Evolutionary conservation across 2,329 filamentous ascomycete species (phyloP), one percentile per base, ranked within the genome.

Genomic region (Aspergillus luchuensis): DNA sequence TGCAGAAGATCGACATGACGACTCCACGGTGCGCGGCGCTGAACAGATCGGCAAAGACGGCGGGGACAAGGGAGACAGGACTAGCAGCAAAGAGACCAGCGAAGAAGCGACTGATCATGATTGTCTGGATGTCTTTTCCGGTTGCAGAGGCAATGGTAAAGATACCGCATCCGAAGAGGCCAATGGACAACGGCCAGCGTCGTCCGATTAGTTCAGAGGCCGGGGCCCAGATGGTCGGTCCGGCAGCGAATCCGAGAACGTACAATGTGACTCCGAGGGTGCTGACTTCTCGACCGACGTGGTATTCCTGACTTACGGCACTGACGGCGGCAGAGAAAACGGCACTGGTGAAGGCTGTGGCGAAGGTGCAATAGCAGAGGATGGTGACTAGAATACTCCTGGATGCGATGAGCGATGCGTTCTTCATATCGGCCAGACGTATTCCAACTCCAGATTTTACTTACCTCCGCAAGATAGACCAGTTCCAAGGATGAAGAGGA

Each of bases 281-380:
- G 1, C 76, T 70, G 2, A 81, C 76, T 61, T 82, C 76, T 0
- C 61, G 69, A n/a, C 77, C 76, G 15, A 83, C 77, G 11, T 79
- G 62, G 63, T 84, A 84, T 8, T 83, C 71, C 3, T 60, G 49
- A 11, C 85, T 82, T 7, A 91, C 81, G 6, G 78, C 67, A 4
- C 62, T 62, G 0, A 88, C 89, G 4, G 88, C 87, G 15, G 87
- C 79, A 1, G 89, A 90, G 78, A 91, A 92, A 68, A 91, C 87
- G 73, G 86, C 88, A 8, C 75, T 78, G 0, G 79, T 79, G 61
- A 86, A 85, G 0, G 83, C 81, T 0, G 80, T 76, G 1, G 77
- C 73, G 41, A 86, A 75, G 3, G 84, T 85, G 5, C 80, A 79
- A 56, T 81, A 85, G 13, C 70, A 69, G 5, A 74, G 60, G 1